Base-by-base conservation (phyloP, 306 rosid genomes). In the Cucumis hystrix region DNA sequence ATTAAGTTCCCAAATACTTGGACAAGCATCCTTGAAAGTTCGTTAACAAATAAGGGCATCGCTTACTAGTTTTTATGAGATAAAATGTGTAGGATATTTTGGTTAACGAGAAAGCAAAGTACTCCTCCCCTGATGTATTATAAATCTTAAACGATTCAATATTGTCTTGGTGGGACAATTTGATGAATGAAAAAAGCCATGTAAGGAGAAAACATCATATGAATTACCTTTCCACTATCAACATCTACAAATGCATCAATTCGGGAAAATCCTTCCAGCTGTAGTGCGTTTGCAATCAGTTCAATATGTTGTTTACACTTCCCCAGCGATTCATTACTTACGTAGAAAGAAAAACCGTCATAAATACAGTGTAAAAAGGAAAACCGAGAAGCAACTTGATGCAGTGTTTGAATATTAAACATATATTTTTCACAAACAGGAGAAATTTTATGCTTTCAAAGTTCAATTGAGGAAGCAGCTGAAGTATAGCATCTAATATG, bases 201-300 rank as follows among this genome's bases (percentile, higher is more conserved):
- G 57, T 0, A 69, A 69, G 75, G 58, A 45, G 58, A 69, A 16
- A 45, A 13, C 57, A 54, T 35, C 15, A 69, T 35, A 59, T 21
- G n/a, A 49, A 6, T 35, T 16, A 94, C 98, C 97, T 90, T 90
- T 82, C 98, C 98, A 13, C 41, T 91, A 82, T 94, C 97, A 62
- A 87, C 98, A 64, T 94, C 88, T 60, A 89, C 89, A 70, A 94
- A 94, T 60, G 98, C 97, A 84, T 94, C 98, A 13, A 94, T 94
- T 30, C 98, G 89, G 16, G 98, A 94, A 88, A 94, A 89, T 52
- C 98, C 98, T 83, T 94, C 97, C 41, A 94, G 82, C 79, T 90
- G 91, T 33, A 91, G 84, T 8, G 92, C 87, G 87, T 89, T 90
- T 75, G 98, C 96, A 62, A 89, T 89, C 55, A 91, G 89, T 83